Evolutionary conservation across 495 filamentous ascomycete genomes (phyloP), one percentile per base, ranked within the genome.

Genomic region (Penicillium soppii): DNA sequence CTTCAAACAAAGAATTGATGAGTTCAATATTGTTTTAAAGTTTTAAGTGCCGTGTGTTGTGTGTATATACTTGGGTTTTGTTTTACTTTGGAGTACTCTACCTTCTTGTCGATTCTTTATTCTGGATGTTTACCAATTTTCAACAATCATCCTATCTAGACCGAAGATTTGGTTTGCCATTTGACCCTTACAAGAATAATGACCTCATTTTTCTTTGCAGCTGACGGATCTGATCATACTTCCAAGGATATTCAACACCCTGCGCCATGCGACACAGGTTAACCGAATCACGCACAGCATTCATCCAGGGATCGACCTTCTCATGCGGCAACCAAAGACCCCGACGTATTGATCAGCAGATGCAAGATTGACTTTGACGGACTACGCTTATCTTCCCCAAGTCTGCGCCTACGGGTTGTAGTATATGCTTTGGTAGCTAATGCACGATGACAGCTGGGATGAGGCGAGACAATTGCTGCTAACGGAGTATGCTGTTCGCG

Each of bases 281-380:
- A 43, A 17, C 15, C n/a, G 16, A 30, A 19, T 16, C 23, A 43
- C 17, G 23, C 21, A n/a, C 10, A 17, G 19, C 5, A 27, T 4
- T 27, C 25, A 27, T 27, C n/a, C n/a, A 21, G 9, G 17, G 8
- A 0, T 42, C 5, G 21, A n/a, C 22, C 9, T 25, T 9, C 37
- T 23, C 37, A 23, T 29, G 16, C 32, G 25, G 26, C 15, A 21
- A 15, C 15, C 16, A 19, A 10, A 27, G 7, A 20, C 5, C 2
- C 16, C 12, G 10, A 7, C 2, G n/a, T 21, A 1, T 9, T 3
- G 23, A 39, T 22, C 19, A 53, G 33, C 45, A 44, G 25, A 42
- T 41, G 44, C 44, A 46, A 50, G 39, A 39, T 51, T 47, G 23
- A 33, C 46, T 54, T 50, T 38, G 13, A 16, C 12, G 1, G 37